Base-by-base conservation (phyloP, 169 alveolate species). In the Cryptosporidium sp. region DNA sequence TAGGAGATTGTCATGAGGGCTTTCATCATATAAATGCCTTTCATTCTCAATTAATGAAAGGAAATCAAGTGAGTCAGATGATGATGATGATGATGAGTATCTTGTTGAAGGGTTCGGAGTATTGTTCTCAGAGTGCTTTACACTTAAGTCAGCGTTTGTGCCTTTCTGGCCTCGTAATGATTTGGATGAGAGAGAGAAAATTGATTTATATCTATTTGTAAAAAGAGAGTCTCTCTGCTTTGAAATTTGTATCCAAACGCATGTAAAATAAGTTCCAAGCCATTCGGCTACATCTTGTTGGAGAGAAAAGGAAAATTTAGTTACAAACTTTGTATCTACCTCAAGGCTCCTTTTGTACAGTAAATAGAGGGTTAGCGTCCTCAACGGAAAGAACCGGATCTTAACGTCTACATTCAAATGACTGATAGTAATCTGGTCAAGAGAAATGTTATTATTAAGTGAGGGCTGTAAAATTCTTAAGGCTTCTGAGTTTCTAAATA, bases 251-350 rank as follows among this genome's bases (percentile, higher is more conserved):
- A 80, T 67, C 89, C 89, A 80, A 10, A 80, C 69, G 65, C 75
- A 62, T 12, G 89, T 80, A 44, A 80, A 65, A 31, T 80, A 80
- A 5, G 89, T 80, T 6, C 89, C 89, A 37, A 80, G 75, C 89
- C 89, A 80, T 44, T 80, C 89, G 1, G 89, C 89, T 21, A 80
- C 89, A 48, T 80, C 89, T 39, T 80, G 89, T 48, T 80, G 89
- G 18, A 80, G 56, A 2, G 89, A 80, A 53, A 80, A 80, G 8
- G 89, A 75, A 62, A 80, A 80, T n/a, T 51, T 80, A 6, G 89
- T 80, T 10, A 80, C 35, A 62, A 80, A 80, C 56, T 65, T 37
- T 1, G 75, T 80, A 44, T 80, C 89, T 9, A 21, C 7, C 26
- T 29, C 89, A 6, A 80, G 65, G 23, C 89, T 67, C 51, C 9